Evolutionary conservation across 2,329 filamentous ascomycete species (phyloP), one percentile per base, ranked within the genome.

Genomic region (Daldinia sp.): DNA sequence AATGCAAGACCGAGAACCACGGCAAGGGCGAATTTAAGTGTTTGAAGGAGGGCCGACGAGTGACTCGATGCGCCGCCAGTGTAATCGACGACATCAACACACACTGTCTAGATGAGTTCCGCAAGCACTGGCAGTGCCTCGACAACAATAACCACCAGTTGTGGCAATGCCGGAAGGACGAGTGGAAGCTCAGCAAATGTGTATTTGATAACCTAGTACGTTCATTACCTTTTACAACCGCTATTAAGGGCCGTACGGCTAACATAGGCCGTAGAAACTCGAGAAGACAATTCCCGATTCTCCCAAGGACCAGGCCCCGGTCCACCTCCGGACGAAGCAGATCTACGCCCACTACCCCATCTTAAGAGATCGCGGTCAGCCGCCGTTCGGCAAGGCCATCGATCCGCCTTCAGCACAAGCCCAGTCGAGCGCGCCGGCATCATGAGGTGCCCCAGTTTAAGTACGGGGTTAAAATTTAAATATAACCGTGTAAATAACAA

Each of bases 31-130:
- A 99, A 84, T 80, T 96, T 68, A 92, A 97, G 71, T 99, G 95
- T 81, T 82, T 99, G 86, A 94, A 92, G 85, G 95, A 99, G 83
- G 95, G 95, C 59, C 87, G 95, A 78, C 92, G 95, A 80, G 95
- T 99, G 66, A 99, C 95, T 72, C 88, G 95, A 81, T 99, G 95
- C 83, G 95, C 95, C 62, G 90, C 91, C 72, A 96, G 93, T 80
- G 95, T 99, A 92, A 86, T 99, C 77, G 90, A 94, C 74, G 95
- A 99, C 77, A 90, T 99, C 82, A 98, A 97, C 85, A 94, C 92
- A 79, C 88, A 92, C 83, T 99, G 95, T 81, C 83, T 99, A 58
- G 85, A 90, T 66, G 87, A 97, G 80, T 99, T 99, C 85, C 90
- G 92, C 72, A 86, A 87, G 75, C 95, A 99, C 82, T 99, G 94